A percentile compares a stretch with the other conserved stretches of the same genome.
These are phyloP conservation scores for Neospermospora avenae DNA, from an alignment of 2,329 filamentous ascomycete species.

Conservation along the genomic window DNA sequence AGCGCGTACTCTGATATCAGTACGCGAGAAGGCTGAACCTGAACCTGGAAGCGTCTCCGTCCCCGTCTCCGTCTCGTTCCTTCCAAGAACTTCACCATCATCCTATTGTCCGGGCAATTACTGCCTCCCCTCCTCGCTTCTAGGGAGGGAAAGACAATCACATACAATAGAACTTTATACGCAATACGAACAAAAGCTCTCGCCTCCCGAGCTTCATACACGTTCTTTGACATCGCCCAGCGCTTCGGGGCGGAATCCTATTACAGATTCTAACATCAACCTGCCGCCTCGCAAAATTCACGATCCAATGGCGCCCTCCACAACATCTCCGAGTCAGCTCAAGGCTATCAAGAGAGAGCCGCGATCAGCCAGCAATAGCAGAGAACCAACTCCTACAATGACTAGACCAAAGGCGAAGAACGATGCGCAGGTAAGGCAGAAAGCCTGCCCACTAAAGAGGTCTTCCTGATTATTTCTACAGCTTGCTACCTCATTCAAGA, in stretches of 20 bases:
- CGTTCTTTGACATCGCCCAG: too few relatives aligned
- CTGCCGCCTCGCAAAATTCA: not conserved
- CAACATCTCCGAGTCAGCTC: not conserved
- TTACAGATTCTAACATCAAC: not conserved
- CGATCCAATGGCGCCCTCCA: constrained; percentile 4
- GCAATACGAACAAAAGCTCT: not conserved
- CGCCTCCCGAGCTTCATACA: not conserved
- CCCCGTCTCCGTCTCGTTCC: not conserved
- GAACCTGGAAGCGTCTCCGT: too few relatives aligned
- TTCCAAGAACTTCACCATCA: not conserved
- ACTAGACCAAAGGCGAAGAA: not conserved
- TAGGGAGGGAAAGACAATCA: constrained; percentile 1
- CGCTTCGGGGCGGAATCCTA: not conserved
- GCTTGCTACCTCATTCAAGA: constrained; percentile 29
- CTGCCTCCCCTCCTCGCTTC: not conserved
- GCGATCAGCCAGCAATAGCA: not conserved
- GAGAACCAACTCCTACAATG: constrained; percentile 4
- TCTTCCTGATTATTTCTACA: constrained; percentile 19
- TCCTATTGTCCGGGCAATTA: constrained; percentile 1
- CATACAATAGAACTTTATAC: too few relatives aligned
- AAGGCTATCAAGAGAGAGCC: not conserved
- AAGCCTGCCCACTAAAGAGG: not conserved
- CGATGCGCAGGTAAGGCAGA: constrained; percentile 14
- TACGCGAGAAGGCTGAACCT: not conserved
- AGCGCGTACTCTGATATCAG: not conserved